Evolutionary conservation across 768 basidiomycete species (phyloP).

Genomic region (Tulasnella sp.): DNA sequence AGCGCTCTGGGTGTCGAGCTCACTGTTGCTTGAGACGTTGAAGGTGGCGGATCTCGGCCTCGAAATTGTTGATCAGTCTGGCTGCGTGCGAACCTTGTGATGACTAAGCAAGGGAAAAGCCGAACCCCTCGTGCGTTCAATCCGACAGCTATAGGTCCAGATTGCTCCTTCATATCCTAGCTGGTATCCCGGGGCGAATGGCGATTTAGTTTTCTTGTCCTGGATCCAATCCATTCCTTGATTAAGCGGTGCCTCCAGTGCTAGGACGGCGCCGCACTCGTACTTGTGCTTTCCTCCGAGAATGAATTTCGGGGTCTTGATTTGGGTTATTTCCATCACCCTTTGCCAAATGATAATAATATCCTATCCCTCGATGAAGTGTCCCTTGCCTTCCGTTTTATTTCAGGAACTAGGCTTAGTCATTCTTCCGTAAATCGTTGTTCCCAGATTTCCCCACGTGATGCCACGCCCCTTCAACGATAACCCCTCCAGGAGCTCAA

Average conservation of each 20-base stretch:
- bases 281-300: no score
- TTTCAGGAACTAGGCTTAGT: background rate
- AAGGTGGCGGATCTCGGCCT: background rate
- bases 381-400: no score
- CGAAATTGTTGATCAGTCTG: background rate
- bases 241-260: no score
- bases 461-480: background rate
- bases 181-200: no score
- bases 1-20: background rate
- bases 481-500: background rate
- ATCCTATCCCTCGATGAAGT: no score
- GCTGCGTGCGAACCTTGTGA: background rate
- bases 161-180: background rate
- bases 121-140: background rate
- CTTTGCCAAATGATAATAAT: background rate
- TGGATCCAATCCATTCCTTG: background rate
- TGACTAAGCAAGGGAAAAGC: background rate
- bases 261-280: no score
- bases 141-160: background rate
- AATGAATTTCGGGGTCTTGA: background rate
- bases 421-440: background rate
- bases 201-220: background rate
- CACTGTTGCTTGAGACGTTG: background rate
- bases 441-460: constrained; percentile 1
- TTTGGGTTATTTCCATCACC: no score